Conservation (phyloP, 1,284 basidiomycete genomes). For the Inonotus hispidus region DNA sequence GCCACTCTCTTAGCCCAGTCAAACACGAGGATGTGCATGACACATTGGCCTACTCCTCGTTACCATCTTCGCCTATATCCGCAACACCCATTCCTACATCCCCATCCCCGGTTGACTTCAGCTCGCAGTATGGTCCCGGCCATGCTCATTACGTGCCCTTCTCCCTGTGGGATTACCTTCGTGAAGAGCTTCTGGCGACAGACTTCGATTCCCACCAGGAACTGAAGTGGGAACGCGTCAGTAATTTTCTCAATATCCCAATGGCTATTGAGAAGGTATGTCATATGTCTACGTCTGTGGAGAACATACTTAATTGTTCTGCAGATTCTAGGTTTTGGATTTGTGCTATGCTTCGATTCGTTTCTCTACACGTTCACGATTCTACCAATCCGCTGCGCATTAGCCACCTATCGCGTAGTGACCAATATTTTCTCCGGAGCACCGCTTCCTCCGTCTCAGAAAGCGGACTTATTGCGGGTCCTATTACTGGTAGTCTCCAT, state of each 20-base stretch:
- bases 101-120: slow-evolving; percentile 20
- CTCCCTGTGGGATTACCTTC: slow-evolving; percentile 89
- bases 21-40: slow-evolving; percentile 1
- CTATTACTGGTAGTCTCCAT: slow-evolving; percentile 77
- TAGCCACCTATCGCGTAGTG: slow-evolving; percentile 61
- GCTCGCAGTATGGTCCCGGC: slow-evolving; percentile 18
- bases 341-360: slow-evolving; percentile 91
- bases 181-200: slow-evolving; percentile 81
- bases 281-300: background rate
- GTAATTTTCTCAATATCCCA: slow-evolving; percentile 94
- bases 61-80: slow-evolving; percentile 64
- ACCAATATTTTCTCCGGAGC: slow-evolving; percentile 47
- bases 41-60: slow-evolving; percentile 52
- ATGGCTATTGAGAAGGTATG: slow-evolving; percentile 87
- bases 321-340: slow-evolving; percentile 90
- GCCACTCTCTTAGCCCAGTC: slow-evolving; percentile 1
- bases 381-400: slow-evolving; percentile 80
- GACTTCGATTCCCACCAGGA: slow-evolving; percentile 93
- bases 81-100: slow-evolving; percentile 37
- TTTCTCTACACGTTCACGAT: slow-evolving; percentile 99
- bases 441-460: slow-evolving; percentile 78
- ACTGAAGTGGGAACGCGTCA: slow-evolving; percentile 95
- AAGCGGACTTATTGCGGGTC: slow-evolving; percentile 83
- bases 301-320: slow-evolving; percentile 2
- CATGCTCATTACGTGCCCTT: slow-evolving; percentile 42